Evolutionary conservation across 202 grass and related monocot genomes (phyloP).

Genomic region (Hordeum pubiflorum): DNA sequence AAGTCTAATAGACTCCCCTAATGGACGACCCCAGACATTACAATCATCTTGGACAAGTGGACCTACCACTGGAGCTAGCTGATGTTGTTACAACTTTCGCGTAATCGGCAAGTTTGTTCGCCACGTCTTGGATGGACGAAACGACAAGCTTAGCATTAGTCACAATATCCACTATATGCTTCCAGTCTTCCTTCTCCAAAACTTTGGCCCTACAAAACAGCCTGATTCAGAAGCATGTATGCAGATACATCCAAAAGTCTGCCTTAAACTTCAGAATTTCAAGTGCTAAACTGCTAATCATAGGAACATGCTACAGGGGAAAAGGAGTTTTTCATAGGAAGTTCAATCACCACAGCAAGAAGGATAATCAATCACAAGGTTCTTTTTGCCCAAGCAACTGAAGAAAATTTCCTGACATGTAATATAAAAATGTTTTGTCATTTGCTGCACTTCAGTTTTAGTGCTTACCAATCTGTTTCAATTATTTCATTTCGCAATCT

Average conservation of each 20-base stretch:
- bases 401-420: neutral
- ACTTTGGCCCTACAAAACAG: slow-evolving; percentile 60
- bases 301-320: neutral
- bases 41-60: neutral
- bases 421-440: neutral
- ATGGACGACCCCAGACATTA: neutral
- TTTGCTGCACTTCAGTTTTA: neutral
- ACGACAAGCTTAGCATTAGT: slow-evolving; percentile 81
- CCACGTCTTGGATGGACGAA: slow-evolving; percentile 81
- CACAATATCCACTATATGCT: slow-evolving; percentile 75
- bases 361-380: neutral
- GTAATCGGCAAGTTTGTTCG: slow-evolving; percentile 58
- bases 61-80: slow-evolving; percentile 30
- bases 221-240: neutral
- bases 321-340: neutral
- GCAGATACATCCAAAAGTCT: neutral
- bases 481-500: slow-evolving; percentile 80
- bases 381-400: neutral
- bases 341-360: neutral
- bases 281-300: neutral
- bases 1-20: neutral
- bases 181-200: slow-evolving; percentile 87
- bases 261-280: slow-evolving; percentile 10
- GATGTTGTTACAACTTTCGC: slow-evolving; percentile 48
- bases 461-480: slow-evolving; percentile 79